Percentiles rank a stretch among this genome's conserved stretches.
Evolutionary conservation across 768 basidiomycete genomes (phyloP).

Genomic region (Russula foetens): DNA sequence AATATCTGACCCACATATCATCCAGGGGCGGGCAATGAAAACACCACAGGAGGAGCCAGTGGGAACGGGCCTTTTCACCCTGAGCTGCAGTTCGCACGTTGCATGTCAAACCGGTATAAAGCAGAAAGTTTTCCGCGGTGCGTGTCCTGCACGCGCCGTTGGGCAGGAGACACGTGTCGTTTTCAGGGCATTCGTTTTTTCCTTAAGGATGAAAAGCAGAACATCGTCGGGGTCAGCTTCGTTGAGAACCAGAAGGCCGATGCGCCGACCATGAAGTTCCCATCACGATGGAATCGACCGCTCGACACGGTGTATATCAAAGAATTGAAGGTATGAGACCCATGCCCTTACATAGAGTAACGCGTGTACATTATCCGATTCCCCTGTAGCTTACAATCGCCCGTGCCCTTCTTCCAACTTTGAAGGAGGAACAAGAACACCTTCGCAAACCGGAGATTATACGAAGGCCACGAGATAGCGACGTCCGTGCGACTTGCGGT

Average conservation of each 20-base stretch:
- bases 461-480: conserved; percentile 67
- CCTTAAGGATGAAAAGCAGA: conserved; percentile 49
- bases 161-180: conserved; percentile 83
- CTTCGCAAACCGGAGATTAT: conserved; percentile 50
- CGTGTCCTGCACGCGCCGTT: conserved; percentile 76
- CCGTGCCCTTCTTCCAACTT: conserved; percentile 54
- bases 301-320: conserved; percentile 43
- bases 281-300: conserved; percentile 56
- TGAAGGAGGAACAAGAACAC: conserved; percentile 58
- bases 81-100: conserved; percentile 70
- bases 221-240: conserved; percentile 62
- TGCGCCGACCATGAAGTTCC: conserved; percentile 53
- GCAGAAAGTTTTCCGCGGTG: conserved; percentile 69
- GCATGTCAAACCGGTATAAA: conserved; percentile 78
- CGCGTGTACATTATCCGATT: neutral
- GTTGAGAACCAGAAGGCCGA: conserved; percentile 54
- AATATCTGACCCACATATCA: conserved; percentile 8
- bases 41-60: conserved; percentile 22
- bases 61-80: conserved; percentile 37
- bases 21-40: conserved; percentile 30
- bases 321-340: conserved; percentile 48
- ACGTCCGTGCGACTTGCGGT: conserved; percentile 84
- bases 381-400: conserved; percentile 54
- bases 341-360: neutral
- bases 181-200: conserved; percentile 82